Base-by-base conservation (phyloP, 208 protist genomes). In the Trypanosoma congolense region DNA sequence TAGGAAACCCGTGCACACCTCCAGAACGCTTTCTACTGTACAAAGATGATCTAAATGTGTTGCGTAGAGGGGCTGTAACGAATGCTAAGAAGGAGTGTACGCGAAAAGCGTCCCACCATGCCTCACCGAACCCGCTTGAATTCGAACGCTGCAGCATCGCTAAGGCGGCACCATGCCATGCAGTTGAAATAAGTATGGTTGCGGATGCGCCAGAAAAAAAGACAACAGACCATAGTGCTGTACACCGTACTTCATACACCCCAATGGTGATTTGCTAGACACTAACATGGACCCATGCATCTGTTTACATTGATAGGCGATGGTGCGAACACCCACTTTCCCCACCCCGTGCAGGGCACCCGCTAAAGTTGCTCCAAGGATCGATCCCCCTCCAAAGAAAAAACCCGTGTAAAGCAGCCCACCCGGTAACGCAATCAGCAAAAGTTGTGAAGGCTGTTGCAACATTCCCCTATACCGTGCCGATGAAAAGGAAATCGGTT, bases 381-480 rank as follows among this genome's bases (percentile, higher is more conserved):
- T 52, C 5, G 64, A 69, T 12, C 88, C 88, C 1, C 47, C 54
- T 4, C 65, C 80, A n/a, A 77, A 22, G 24, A 72, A 64, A 59
- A 90, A 95, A 8, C 88, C 88, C 29, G 69, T 66, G 61, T 90
- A 95, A 33, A 95, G 59, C 26, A 82, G 53, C 25, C 63, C 84
- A 18, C 73, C 65, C 19, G 84, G 84, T 2, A 73, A 28, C 2
- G 82, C 84, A 1, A 95, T 50, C 30, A 95, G 43, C 22, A 91
- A 53, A n/a, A 78, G 84, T 59, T 95, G 88, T 1, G 80, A 84
- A 12, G 77, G 82, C 57, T 77, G 89, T 22, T 51, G 54, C 4
- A 88, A 53, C 82, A 95, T 92, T 4, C 88, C 88, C 9, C 69
- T 75, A 61, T 92, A 95, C 4, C 88, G 84, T 19, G 60, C 67